Base-by-base conservation (phyloP, 1,139 yeast genomes). In the Pichia sp. region DNA sequence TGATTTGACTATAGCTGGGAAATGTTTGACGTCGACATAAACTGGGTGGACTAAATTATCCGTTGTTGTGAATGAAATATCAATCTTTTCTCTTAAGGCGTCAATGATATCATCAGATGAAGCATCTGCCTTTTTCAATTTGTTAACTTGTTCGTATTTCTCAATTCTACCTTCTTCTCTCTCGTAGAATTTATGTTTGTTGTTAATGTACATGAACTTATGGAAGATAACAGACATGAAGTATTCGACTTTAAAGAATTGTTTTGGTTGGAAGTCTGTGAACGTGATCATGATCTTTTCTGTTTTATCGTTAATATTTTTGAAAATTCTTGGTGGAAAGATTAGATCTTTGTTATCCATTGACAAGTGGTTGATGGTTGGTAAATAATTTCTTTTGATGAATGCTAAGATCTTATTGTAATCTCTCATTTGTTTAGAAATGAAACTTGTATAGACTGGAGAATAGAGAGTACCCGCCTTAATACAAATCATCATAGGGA, bases 341-440 rank as follows among this genome's bases (percentile, higher is more conserved):
- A 81, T 68, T 40, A 72, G 65, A n/a, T 57, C 48, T 2, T 67
- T 59, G 28, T 71, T 67, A 8, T 62, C 60, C 0, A 75, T 70
- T 0, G 77, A 75, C 44, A 83, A 63, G 54, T 80, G 83, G 46
- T 71, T 75, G 44, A 77, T 65, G 18, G 75, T 62, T 9, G 89
- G 88, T 47, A 67, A 65, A 39, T 75, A 69, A 53, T 76, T 72
- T 42, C 67, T 65, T 27, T 65, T 58, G 22, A 84, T 66, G 66
- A 83, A 84, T 12, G 71, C 58, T 53, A 71, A 59, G n/a, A 85
- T 68, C 40, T 68, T 66, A 17, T 67, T 69, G 28, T 65, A 64
- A 53, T 77, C 72, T 54, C 91, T 72, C 53, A 78, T 72, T 56
- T 84, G 87, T 47, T 79, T 79, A 3, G 87, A 77, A 0, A 83